Base-by-base conservation (phyloP, 2,329 filamentous ascomycete species). In the Xylariales sp. region DNA sequence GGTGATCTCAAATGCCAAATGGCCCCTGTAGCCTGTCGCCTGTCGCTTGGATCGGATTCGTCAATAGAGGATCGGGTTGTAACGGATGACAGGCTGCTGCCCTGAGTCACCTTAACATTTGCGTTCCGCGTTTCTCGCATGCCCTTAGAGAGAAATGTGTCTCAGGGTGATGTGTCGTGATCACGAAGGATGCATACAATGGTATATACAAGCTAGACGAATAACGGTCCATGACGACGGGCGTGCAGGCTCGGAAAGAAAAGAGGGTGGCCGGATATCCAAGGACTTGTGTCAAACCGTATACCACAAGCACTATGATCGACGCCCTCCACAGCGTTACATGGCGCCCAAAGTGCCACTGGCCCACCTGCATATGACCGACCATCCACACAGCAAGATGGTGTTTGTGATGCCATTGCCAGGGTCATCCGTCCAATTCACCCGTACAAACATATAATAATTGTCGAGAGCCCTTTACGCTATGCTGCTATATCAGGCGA, bases 341-440 rank as follows among this genome's bases (percentile, higher is more conserved):
- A 71, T 71, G 59, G 69, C 62, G 56, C 54, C 52, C 54, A 57
- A 68, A 65, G 63, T 68, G 53, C 69, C 68, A 67, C 62, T 59
- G 55, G 49, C 65, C 46, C 54, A 63, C 57, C 64, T 61, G 68
- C 68, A 65, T 68, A 70, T 70, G 68, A 70, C 68, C 65, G n/a
- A 28, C 58, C 34, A 56, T 61, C 46, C 62, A 58, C 41, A 66
- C 55, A 61, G 53, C 39, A 53, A 39, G 49, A 18, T 48, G 48
- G 16, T 30, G 43, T 64, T 60, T 66, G 32, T 57, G 58, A 43
- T 63, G 58, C 53, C 58, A 28, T 60, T 62, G 55, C 58, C 43
- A 59, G 65, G 65, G 65, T 64, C 59, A 69, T 48, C 56, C 52
- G 59, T 63, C 39, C 39, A 41, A 14, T 41, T 64, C 55, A 69